Conservation (phyloP, 441 rosid genomes). For the Bocquillonia castaneifolia region DNA sequence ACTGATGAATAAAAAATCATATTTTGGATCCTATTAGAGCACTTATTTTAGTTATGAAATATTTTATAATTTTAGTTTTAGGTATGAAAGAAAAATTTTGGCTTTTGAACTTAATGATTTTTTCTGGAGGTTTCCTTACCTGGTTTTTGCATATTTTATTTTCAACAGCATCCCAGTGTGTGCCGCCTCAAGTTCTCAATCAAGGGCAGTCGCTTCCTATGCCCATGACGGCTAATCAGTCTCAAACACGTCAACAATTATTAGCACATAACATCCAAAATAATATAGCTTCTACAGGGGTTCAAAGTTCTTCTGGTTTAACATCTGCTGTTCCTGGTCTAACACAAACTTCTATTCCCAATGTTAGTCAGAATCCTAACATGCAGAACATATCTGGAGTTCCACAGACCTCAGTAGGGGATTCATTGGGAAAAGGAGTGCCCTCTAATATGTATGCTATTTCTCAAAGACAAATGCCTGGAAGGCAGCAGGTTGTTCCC, state of each 20-base stretch:
- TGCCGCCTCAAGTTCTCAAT: conserved; percentile 51
- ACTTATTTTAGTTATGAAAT: too few species aligned
- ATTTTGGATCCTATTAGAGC: too few species aligned
- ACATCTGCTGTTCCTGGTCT: conserved; percentile 58
- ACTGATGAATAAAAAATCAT: background rate
- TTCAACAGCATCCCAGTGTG: conserved; percentile 37
- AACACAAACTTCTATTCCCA: conserved; percentile 47
- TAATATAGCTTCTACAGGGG: conserved; percentile 48
- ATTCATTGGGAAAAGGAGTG: conserved; percentile 52
- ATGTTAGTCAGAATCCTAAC: conserved; percentile 53
- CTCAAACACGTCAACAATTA: conserved; percentile 63
- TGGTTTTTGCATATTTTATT: conserved; percentile 8
- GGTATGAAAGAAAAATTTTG: too few species aligned
- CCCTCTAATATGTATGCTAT: conserved; percentile 51
- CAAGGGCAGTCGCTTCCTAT: conserved; percentile 59
- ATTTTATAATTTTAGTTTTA: too few species aligned
- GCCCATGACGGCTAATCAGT: conserved; percentile 48
- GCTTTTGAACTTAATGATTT: conserved; percentile 6
- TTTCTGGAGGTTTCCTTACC: conserved; percentile 20
- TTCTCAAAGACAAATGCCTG: conserved; percentile 68
- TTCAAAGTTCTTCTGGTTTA: conserved; percentile 58
- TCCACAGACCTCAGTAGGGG: conserved; percentile 53
- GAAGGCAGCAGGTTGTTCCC: conserved; percentile 64
- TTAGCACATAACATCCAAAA: conserved; percentile 63
- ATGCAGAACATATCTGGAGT: conserved; percentile 60